Percentiles rank a stretch among this genome's conserved stretches.
Conservation (phyloP, 805 yeast species). For the Kuraishia ogatae region DNA sequence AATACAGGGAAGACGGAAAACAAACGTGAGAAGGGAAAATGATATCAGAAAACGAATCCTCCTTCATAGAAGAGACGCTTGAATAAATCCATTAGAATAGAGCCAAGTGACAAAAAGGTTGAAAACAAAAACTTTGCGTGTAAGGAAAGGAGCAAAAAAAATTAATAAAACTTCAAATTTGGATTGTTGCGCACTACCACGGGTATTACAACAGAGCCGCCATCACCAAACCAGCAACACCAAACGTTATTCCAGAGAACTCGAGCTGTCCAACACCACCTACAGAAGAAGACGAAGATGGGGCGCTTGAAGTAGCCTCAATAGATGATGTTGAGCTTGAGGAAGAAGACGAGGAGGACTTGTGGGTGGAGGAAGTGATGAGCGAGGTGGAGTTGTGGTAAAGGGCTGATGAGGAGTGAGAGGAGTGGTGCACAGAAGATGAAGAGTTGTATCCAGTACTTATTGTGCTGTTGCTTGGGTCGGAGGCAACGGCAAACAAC, state of each 20-base stretch:
- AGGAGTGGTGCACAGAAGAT: slow-evolving; percentile 7
- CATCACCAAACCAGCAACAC: slow-evolving; percentile 25
- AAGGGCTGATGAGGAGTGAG: slow-evolving; percentile 6
- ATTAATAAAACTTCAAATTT: slow-evolving; percentile 1
- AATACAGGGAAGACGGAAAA: not conserved
- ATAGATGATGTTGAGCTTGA: slow-evolving; percentile 5
- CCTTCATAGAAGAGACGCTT: not conserved
- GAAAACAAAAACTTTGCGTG: not conserved
- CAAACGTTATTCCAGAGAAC: slow-evolving; percentile 22
- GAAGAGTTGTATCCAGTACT: slow-evolving; percentile 11
- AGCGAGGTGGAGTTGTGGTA: slow-evolving; percentile 9
- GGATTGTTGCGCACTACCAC: not conserved
- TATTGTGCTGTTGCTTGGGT: slow-evolving; percentile 21
- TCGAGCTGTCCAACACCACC: slow-evolving; percentile 24
- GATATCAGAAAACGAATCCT: not conserved
- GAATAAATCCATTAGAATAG: not conserved
- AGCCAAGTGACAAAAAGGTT: not conserved
- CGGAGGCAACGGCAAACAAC: slow-evolving; percentile 32
- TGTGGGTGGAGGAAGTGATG: slow-evolving; percentile 10
- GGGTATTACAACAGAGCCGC: slow-evolving; percentile 25
- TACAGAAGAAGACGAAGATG: slow-evolving; percentile 20
- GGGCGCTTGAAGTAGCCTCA: slow-evolving; percentile 11
- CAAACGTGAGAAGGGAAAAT: not conserved
- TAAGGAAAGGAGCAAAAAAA: not conserved
- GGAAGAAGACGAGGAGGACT: not conserved